Percentiles rank a stretch among this genome's conserved stretches.
Conservation (phyloP, 257 asterid species). For the Rehmannia glutinosa region DNA sequence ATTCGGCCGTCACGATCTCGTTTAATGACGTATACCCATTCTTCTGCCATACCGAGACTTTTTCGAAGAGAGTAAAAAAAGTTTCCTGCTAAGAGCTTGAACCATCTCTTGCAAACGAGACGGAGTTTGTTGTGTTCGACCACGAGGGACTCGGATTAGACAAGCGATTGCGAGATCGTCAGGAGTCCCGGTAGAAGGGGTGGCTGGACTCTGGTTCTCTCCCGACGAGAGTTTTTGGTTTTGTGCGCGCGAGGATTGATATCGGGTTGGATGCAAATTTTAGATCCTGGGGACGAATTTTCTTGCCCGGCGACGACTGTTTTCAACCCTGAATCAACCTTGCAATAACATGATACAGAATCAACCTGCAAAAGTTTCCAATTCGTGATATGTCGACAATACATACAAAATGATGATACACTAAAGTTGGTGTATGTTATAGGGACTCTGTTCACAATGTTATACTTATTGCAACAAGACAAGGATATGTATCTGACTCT, state of each 20-base stretch:
- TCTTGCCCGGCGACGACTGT: constrained; percentile 60
- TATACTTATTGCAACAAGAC: not conserved
- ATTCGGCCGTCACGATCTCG: constrained; percentile 54
- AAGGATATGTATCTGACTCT: not conserved
- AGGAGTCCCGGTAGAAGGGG: constrained; percentile 60
- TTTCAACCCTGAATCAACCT: constrained; percentile 55
- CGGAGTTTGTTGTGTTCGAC: constrained; percentile 54
- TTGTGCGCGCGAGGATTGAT: constrained; percentile 55
- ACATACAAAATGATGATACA: too few relatives aligned
- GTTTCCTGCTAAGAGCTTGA: constrained; percentile 54
- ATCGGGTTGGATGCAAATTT: constrained; percentile 59
- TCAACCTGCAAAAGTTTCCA: constrained; percentile 60
- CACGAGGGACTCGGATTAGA: constrained; percentile 59
- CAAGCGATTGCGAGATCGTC: constrained; percentile 70
- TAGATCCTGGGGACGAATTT: constrained; percentile 59
- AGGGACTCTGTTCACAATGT: too few relatives aligned
- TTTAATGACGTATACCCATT: constrained; percentile 58
- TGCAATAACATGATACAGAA: constrained; percentile 65
- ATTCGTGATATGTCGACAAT: too few relatives aligned
- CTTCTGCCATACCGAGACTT: constrained; percentile 60
- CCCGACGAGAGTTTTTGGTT: constrained; percentile 43
- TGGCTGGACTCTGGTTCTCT: constrained; percentile 51
- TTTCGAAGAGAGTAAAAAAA: constrained; percentile 55
- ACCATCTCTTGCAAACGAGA: constrained; percentile 59
- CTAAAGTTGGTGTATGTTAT: too few relatives aligned